Evolutionary conservation across 2,329 filamentous ascomycete genomes (phyloP), one percentile per base, ranked within the genome.

Genomic region (Penicillium decumbens): DNA sequence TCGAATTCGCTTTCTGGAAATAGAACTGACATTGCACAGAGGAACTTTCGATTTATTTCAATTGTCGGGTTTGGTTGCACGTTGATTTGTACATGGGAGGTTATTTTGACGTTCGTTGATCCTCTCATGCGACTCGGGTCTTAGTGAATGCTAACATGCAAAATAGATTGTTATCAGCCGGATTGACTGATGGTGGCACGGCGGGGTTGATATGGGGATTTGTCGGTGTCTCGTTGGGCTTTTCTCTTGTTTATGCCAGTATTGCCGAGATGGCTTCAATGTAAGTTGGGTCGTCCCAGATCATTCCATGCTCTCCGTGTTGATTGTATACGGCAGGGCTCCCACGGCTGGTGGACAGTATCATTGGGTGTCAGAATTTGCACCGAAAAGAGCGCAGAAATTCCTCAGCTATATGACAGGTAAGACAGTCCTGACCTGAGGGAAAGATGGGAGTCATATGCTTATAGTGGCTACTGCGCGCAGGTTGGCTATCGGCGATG

Each of bases 341-440:
- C 72, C 72, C 12, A 73, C 68, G 35, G 64, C 71, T 6, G 69
- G 69, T 32, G 69, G 67, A 13, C 69, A 71, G 41, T 69, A 72
- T 43, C 58, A 60, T 41, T 60, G 58, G 58, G 58, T 60, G 6
- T 60, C 58, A 2, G 58, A 74, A 35, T 75, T 77, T 53, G 72
- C 74, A n/a, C 73, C 74, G 13, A 61, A 53, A 10, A 59, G 56
- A 5, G 66, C 53, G 24, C 72, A 75, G 47, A 74, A 71, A 30
- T 67, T 70, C 28, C 62, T 78, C 0, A 76, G 74, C 44, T 78
- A 76, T 56, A 67, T 71, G 28, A 71, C 73, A 10, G 71, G 72
- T 67, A 64, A 41, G 46, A 40, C 38, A 23, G 20, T 23, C 20
- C 4, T 23, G 20, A 2, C 20, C 3, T 4, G 20, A 23, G 20